Percentiles rank a stretch among this genome's conserved stretches.
phyloP scores from a whole-genome alignment of 2,329 filamentous ascomycete species.

The Beauveria scarabaeidicola region DNA sequence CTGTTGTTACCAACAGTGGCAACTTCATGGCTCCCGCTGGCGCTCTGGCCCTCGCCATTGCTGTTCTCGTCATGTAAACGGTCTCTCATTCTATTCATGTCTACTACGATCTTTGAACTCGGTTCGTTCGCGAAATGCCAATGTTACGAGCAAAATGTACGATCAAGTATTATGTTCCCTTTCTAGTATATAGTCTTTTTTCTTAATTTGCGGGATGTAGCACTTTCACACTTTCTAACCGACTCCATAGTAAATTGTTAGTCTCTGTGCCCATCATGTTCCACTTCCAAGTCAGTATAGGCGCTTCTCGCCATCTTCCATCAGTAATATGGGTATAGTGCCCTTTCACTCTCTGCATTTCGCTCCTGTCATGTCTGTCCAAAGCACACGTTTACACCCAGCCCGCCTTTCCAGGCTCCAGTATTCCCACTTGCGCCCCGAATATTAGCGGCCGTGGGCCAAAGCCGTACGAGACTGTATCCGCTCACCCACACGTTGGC shows the following conservation, averaged over 20 bases:
- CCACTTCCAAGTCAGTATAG: neutral
- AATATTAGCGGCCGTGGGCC: neutral
- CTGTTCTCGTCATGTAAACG: conserved; percentile 8
- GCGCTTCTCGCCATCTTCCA: too few relatives aligned
- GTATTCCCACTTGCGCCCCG: neutral
- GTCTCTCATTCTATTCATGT: neutral
- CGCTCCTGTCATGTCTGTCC: too few relatives aligned
- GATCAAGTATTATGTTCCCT: conserved; percentile 1
- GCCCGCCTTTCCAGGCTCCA: neutral
- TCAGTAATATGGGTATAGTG: too few relatives aligned
- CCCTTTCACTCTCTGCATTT: too few relatives aligned
- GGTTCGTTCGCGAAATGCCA: neutral
- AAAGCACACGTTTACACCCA: too few relatives aligned
- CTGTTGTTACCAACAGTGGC: neutral
- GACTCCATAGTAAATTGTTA: neutral
- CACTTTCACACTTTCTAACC: neutral
- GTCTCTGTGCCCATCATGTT: neutral
- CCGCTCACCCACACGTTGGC: neutral
- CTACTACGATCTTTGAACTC: neutral
- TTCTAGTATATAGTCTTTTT: conserved; percentile 7
- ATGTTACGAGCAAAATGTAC: conserved; percentile 6
- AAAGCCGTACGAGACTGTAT: conserved; percentile 1
- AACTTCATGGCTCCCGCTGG: conserved; percentile 8
- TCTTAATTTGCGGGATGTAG: neutral
- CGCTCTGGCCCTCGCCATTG: conserved; percentile 8